These are phyloP conservation scores for Caryopteris hybrid DNA, from an alignment of 305 asterid genomes.

Conservation along the genomic window DNA sequence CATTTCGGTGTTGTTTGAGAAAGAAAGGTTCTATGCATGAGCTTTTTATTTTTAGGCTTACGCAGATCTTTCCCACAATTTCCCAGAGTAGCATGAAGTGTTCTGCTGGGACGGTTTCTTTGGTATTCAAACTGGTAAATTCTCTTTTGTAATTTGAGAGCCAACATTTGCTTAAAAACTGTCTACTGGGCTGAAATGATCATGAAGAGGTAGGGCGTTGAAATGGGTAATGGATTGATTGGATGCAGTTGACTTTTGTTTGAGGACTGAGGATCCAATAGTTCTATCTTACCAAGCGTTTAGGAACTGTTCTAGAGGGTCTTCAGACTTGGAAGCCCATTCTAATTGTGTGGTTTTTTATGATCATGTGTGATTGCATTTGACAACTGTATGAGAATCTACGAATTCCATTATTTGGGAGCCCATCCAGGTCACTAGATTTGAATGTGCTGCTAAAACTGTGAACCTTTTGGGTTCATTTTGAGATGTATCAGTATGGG, in stretches of 20 bases:
- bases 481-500: background rate
- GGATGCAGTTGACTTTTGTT: no score
- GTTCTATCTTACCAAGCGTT: background rate
- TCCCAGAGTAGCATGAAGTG: background rate
- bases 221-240: no score
- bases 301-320: background rate
- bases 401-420: background rate
- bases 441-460: background rate
- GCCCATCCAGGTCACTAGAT: no score
- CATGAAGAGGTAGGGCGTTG: no score
- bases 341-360: background rate
- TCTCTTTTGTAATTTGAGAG: background rate
- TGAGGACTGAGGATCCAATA: no score
- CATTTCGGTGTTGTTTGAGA: background rate
- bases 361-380: background rate
- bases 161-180: background rate
- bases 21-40: background rate
- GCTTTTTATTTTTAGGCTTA: background rate
- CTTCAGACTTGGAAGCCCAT: background rate
- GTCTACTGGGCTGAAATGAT: background rate
- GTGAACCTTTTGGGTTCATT: no score
- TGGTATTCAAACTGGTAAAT: background rate
- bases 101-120: background rate
- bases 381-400: background rate
- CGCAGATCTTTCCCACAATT: no score